Evolutionary conservation across 768 basidiomycete species (phyloP).

Genomic region (Gloeostereum incarnatum): DNA sequence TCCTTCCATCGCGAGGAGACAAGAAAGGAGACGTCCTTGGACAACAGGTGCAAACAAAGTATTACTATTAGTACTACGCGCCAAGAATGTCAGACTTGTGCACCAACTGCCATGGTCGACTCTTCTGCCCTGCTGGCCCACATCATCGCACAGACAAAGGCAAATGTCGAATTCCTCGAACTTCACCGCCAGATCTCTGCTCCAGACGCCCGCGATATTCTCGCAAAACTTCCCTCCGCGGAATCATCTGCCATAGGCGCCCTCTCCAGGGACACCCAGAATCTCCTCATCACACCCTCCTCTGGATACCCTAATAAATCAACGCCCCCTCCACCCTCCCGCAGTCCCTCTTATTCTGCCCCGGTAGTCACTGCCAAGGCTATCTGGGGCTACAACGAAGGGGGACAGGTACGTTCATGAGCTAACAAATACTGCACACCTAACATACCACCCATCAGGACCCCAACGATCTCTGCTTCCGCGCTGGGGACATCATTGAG

Average conservation of each 20-base stretch:
- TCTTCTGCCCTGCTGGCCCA: constrained; percentile 36
- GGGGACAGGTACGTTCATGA: constrained; percentile 29
- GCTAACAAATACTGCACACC: background rate
- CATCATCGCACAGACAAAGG: constrained; percentile 43
- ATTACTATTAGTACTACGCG: too few species aligned
- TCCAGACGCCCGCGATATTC: constrained; percentile 34
- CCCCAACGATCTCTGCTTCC: constrained; percentile 65
- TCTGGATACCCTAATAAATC: too few species aligned
- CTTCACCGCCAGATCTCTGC: constrained; percentile 35
- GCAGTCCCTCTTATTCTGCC: constrained; percentile 9
- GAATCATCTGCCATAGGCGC: constrained; percentile 1
- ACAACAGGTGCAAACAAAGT: background rate
- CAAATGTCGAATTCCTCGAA: constrained; percentile 46
- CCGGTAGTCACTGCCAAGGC: constrained; percentile 37
- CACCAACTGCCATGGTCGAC: background rate
- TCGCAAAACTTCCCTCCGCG: constrained; percentile 30
- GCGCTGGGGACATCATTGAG: constrained; percentile 64
- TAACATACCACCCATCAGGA: constrained; percentile 33
- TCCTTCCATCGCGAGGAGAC: constrained; percentile 17
- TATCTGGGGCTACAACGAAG: constrained; percentile 58
- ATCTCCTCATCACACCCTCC: too few species aligned
- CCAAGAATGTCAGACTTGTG: too few species aligned
- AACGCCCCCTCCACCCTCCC: constrained; percentile 2
- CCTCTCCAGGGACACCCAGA: background rate
- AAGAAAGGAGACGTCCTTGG: background rate